Evolutionary conservation across 2,329 filamentous ascomycete species (phyloP).

Genomic region (Trichoderma sp.): DNA sequence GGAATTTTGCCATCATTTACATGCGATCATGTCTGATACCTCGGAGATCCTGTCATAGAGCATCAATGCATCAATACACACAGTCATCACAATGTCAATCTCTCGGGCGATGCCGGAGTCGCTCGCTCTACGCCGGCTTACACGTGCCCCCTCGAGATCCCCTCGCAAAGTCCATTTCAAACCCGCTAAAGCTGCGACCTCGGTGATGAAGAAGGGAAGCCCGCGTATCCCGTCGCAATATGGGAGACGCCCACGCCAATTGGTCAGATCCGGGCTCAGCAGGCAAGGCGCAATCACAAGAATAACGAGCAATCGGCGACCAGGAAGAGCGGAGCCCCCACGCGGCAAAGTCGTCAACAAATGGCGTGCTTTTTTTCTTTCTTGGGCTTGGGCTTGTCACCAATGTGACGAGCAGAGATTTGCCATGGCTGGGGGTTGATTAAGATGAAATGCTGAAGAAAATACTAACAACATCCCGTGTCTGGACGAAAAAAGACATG

Average conservation of each 20-base stretch:
- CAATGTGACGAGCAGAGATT: constrained; percentile 1
- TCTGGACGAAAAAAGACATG: not conserved
- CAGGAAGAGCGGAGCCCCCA: not conserved
- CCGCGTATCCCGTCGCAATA: not conserved
- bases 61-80: not conserved
- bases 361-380: constrained; percentile 4
- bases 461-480: not conserved
- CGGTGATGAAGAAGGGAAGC: constrained; percentile 1
- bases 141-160: not conserved
- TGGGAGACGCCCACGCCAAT: not conserved
- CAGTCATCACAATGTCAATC: not conserved
- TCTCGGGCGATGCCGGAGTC: constrained; percentile 3
- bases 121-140: not conserved
- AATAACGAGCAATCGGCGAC: not conserved
- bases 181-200: not conserved
- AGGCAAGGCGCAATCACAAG: not conserved
- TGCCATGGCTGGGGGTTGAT: not conserved
- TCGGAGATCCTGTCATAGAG: not conserved
- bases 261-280: not conserved
- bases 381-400: not conserved
- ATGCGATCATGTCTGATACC: not conserved
- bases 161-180: not conserved
- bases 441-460: not conserved
- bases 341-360: constrained; percentile 4
- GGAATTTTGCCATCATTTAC: not conserved